A percentile compares a stretch with the other conserved stretches of the same genome.
Conservation (phyloP, 108 stramenopile genomes). For the Schizochytrium sp. region DNA sequence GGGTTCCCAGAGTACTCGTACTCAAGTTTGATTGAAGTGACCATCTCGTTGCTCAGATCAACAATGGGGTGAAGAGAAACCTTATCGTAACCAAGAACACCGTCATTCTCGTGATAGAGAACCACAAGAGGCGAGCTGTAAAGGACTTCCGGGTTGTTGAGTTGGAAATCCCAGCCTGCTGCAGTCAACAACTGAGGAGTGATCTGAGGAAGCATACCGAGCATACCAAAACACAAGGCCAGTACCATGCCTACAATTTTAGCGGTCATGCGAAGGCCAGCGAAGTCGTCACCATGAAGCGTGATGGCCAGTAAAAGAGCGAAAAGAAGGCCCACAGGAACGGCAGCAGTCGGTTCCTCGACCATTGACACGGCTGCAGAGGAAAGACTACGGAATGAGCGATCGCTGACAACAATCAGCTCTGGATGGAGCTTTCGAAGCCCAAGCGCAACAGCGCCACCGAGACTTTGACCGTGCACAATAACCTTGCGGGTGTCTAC, state of each 20-base stretch:
- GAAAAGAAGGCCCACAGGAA: not conserved
- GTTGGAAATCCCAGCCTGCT: not conserved
- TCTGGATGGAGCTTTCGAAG: slow-evolving; percentile 2
- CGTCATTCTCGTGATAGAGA: slow-evolving; percentile 17
- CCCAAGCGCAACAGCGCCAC: slow-evolving; percentile 41
- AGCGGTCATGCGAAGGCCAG: not conserved
- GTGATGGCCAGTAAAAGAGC: not conserved
- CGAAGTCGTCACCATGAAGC: not conserved
- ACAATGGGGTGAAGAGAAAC: slow-evolving; percentile 25
- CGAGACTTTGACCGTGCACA: slow-evolving; percentile 43
- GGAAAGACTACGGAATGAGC: slow-evolving; percentile 27
- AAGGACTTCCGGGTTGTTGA: not conserved
- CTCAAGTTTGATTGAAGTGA: not conserved
- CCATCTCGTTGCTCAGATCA: not conserved
- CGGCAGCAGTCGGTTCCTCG: not conserved
- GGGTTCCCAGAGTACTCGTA: not conserved
- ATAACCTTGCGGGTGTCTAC: not conserved
- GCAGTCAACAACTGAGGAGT: no score
- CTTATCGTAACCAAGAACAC: not conserved
- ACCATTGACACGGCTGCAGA: slow-evolving; percentile 4
- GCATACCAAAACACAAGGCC: no score
- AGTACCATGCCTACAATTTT: not conserved
- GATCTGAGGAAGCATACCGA: no score
- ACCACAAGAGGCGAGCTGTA: not conserved
- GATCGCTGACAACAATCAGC: slow-evolving; percentile 42